Evolutionary conservation across 768 basidiomycete species (phyloP).

Genomic region (Exidia glandulosa): DNA sequence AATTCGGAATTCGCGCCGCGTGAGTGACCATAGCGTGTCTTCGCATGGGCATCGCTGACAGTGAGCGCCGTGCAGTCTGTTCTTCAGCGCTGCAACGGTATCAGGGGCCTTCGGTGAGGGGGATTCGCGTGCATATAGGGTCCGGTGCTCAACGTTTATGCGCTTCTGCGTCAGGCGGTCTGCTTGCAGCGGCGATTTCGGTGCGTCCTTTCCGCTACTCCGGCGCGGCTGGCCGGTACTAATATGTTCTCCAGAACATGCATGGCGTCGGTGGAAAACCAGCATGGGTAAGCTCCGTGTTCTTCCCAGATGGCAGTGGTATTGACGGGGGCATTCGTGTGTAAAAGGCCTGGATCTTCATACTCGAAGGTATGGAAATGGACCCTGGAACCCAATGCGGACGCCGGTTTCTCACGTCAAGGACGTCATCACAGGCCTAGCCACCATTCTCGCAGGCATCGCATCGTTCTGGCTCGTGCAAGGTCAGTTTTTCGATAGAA

Average conservation of each 20-base stretch:
- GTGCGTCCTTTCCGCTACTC: not conserved
- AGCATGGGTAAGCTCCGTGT: not conserved
- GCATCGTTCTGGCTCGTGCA: constrained; percentile 68
- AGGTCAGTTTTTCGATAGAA: not conserved
- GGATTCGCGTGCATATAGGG: constrained; percentile 8
- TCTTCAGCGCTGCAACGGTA: constrained; percentile 69
- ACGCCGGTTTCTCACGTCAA: not conserved
- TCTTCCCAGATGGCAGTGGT: no score
- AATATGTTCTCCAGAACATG: not conserved
- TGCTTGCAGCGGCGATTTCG: constrained; percentile 17
- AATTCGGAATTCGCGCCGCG: constrained; percentile 53
- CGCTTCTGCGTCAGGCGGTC: constrained; percentile 17
- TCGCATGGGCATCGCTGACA: not conserved
- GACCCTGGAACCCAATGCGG: not conserved
- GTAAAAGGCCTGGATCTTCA: constrained; percentile 67
- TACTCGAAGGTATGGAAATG: constrained; percentile 40
- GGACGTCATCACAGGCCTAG: constrained; percentile 23
- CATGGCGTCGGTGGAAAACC: not conserved
- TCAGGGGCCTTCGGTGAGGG: constrained; percentile 55
- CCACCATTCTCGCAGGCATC: constrained; percentile 53
- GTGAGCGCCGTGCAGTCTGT: constrained; percentile 33
- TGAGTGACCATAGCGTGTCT: not conserved
- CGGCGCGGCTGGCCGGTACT: not conserved
- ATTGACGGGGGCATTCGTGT: no score
- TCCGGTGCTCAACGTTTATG: constrained; percentile 21